phyloP scores from a whole-genome alignment of 495 filamentous ascomycete genomes.

The Penicillium roqueforti region DNA sequence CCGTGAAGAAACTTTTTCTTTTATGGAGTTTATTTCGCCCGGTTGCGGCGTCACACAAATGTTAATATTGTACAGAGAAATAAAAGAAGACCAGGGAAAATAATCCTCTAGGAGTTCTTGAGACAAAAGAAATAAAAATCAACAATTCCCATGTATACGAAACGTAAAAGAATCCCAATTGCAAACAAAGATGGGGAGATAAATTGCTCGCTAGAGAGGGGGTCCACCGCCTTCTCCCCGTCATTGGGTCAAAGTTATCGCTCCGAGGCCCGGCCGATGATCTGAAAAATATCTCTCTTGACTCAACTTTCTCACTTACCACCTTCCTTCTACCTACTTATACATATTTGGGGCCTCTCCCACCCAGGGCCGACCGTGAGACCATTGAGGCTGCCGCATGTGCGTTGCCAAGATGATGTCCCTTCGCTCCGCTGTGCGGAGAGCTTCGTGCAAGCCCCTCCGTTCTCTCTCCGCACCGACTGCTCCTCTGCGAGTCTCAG shows the following conservation, averaged over 20 bases:
- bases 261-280: constrained; percentile 30
- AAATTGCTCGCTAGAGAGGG: constrained; percentile 13
- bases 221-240: constrained; percentile 15
- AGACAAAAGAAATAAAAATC: too few relatives aligned
- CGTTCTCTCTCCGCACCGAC: constrained; percentile 46
- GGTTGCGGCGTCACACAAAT: background rate
- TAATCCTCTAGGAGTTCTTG: background rate
- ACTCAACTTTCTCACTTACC: constrained; percentile 17
- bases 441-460: constrained; percentile 46
- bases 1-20: background rate
- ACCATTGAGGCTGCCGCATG: constrained; percentile 48
- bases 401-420: constrained; percentile 46
- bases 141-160: too few relatives aligned
- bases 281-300: constrained; percentile 25
- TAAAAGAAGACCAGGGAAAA: background rate
- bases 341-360: constrained; percentile 15
- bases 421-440: constrained; percentile 50
- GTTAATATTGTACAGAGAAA: background rate
- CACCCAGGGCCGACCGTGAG: constrained; percentile 18
- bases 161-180: too few relatives aligned
- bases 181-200: background rate
- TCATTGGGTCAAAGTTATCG: constrained; percentile 16
- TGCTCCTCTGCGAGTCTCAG: constrained; percentile 30
- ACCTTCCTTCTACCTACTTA: constrained; percentile 14
- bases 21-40: background rate